Percentiles rank a stretch among this genome's conserved stretches.
phyloP scores from a whole-genome alignment of 352 stramenopile species.

The Pythium vanterpoolii region DNA sequence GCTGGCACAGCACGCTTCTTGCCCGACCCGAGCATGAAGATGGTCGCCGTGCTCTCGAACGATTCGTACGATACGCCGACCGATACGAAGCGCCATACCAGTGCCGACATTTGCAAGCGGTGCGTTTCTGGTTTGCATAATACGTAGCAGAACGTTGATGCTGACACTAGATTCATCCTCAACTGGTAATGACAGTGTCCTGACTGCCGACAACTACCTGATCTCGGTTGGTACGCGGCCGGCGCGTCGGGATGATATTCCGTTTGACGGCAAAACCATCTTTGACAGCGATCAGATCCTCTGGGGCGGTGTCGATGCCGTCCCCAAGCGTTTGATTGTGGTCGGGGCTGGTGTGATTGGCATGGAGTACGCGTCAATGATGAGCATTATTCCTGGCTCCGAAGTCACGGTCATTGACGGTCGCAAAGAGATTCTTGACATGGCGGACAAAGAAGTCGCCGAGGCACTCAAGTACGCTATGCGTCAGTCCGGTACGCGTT shows the following conservation, averaged over 20 bases:
- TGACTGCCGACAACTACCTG: slow-evolving; percentile 85
- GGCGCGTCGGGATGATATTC: slow-evolving; percentile 71
- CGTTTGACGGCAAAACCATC: slow-evolving; percentile 84
- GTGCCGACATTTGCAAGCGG: slow-evolving; percentile 84
- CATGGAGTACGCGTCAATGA: slow-evolving; percentile 93
- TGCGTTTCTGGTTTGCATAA: slow-evolving; percentile 18
- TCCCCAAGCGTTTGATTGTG: slow-evolving; percentile 76
- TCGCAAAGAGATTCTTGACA: slow-evolving; percentile 83
- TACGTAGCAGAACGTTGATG: neutral
- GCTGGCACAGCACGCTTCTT: slow-evolving; percentile 79
- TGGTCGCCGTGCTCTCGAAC: slow-evolving; percentile 83
- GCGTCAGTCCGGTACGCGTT: slow-evolving; percentile 84
- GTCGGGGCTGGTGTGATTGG: slow-evolving; percentile 86
- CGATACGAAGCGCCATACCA: slow-evolving; percentile 66
- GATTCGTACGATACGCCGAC: slow-evolving; percentile 77
- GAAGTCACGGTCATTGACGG: slow-evolving; percentile 89
- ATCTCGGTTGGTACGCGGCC: slow-evolving; percentile 85
- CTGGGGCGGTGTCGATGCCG: slow-evolving; percentile 70
- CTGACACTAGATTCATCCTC: neutral
- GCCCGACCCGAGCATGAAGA: slow-evolving; percentile 58
- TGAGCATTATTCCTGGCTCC: slow-evolving; percentile 88
- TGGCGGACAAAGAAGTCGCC: slow-evolving; percentile 87
- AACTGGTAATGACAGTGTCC: slow-evolving; percentile 35
- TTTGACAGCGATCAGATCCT: slow-evolving; percentile 86
- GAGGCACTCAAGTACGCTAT: slow-evolving; percentile 87